A percentile compares a stretch with the other conserved stretches of the same genome.
phyloP scores from a whole-genome alignment of 2,329 filamentous ascomycete species.

The Aspergillus fischeri region DNA sequence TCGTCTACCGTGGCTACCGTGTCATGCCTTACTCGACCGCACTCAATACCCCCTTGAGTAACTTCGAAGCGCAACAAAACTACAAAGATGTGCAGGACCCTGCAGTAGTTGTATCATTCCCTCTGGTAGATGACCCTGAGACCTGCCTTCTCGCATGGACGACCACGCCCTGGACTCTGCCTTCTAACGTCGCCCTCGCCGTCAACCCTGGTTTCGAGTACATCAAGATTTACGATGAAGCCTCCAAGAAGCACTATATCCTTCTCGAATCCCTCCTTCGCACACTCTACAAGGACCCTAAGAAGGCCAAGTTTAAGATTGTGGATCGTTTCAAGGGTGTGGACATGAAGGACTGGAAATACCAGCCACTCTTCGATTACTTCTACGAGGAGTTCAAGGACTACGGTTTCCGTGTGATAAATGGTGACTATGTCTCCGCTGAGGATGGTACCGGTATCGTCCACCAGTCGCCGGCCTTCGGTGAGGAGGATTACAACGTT shows the following conservation, averaged over 20 bases:
- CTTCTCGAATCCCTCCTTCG: constrained; percentile 75
- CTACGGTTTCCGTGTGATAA: constrained; percentile 73
- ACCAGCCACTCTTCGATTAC: constrained; percentile 84
- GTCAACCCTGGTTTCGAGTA: constrained; percentile 82
- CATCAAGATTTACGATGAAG: constrained; percentile 78
- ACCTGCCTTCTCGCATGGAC: constrained; percentile 82
- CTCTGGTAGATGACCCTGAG: constrained; percentile 70
- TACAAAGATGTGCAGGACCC: constrained; percentile 92
- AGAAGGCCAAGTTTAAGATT: constrained; percentile 89
- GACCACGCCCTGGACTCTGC: constrained; percentile 82
- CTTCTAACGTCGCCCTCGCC: constrained; percentile 73
- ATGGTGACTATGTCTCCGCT: constrained; percentile 79
- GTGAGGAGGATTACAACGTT: constrained; percentile 92
- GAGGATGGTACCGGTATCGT: constrained; percentile 92
- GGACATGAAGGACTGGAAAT: constrained; percentile 83
- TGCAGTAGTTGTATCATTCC: constrained; percentile 83
- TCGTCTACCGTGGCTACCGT: constrained; percentile 83
- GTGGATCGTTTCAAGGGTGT: constrained; percentile 75
- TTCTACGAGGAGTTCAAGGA: constrained; percentile 88
- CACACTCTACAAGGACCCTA: constrained; percentile 88
- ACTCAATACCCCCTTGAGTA: constrained; percentile 82
- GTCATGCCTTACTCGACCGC: constrained; percentile 96
- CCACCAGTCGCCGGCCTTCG: constrained; percentile 88
- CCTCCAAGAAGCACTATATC: constrained; percentile 77
- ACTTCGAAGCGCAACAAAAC: constrained; percentile 92